Evolutionary conservation across 2,329 filamentous ascomycete genomes (phyloP), one percentile per base, ranked within the genome.

Genomic region (Mariannaea sp.): DNA sequence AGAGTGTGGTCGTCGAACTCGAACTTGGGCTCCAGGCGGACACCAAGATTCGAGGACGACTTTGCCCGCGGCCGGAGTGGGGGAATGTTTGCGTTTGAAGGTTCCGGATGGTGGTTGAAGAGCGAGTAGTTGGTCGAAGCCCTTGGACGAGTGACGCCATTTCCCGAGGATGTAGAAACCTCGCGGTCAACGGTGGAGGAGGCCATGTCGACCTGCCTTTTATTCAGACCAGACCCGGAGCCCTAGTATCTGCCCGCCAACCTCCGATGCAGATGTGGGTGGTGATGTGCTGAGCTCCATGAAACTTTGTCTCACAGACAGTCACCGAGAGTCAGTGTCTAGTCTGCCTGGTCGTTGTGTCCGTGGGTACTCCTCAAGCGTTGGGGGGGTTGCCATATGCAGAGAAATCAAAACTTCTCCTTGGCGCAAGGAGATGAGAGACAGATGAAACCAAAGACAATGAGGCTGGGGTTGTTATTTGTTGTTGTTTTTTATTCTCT

Each of bases 201-300:
- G 53, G 63, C 62, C 64, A 66, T 66, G 55, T 29, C 59, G 58
- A 60, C 60, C 61, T 53, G 13, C 20, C 17, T 52, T 49, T 60
- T 48, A 53, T 52, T 60, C 54, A 26, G 26, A 24, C 17, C 5
- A n/a, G n/a, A n/a, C 50, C 41, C n/a, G 22, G 40, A 32, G n/a
- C 26, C 50, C 24, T 27, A 13, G 36, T 39, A 35, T 30, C 16
- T 45, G 39, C 38, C 49, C 29, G 27, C 46, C 55, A 50, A 42
- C 51, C 50, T 47, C 50, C 42, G 46, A 55, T 58, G 36, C 35
- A 48, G 51, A 56, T 35, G 59, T 61, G 63, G 44, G 38, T 40
- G 56, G 56, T 53, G 53, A 61, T 53, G 49, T 55, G 56, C 62
- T 65, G 54, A 52, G 56, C 61, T 64, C 57, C 57, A 62, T 64